These are phyloP conservation scores for Diaporthe amygdali DNA, from an alignment of 2,329 filamentous ascomycete genomes.

Conservation along the genomic window DNA sequence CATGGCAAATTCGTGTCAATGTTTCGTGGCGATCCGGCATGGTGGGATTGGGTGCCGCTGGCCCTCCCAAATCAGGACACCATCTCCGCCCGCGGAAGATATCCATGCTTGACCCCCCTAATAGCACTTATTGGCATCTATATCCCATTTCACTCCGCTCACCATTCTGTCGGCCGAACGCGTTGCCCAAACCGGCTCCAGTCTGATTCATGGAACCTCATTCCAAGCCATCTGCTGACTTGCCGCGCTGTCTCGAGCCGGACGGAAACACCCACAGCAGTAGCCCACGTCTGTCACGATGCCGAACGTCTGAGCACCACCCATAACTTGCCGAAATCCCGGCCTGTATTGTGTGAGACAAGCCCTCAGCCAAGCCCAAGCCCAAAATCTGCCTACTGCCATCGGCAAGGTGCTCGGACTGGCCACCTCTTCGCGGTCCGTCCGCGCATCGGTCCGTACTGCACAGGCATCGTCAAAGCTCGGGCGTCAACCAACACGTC, in stretches of 20 bases:
- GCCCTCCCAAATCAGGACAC: conserved; percentile 5
- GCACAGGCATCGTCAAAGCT: background rate
- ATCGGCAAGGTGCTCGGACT: background rate
- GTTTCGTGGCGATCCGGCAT: background rate
- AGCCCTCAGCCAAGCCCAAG: background rate
- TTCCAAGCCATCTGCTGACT: background rate
- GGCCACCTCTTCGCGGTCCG: background rate
- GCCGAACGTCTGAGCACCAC: background rate
- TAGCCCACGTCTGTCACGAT: background rate
- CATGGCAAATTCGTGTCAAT: background rate
- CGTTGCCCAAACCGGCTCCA: background rate
- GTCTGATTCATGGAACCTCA: background rate
- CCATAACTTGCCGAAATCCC: background rate
- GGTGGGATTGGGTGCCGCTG: conserved; percentile 12
- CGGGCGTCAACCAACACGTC: background rate
- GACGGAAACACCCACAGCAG: background rate
- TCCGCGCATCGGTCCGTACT: conserved; percentile 2
- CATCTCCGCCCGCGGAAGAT: conserved; percentile 9
- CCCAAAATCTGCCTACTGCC: background rate
- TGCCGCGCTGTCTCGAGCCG: background rate
- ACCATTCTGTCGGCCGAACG: conserved; percentile 5
- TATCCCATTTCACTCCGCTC: background rate
- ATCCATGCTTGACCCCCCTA: background rate
- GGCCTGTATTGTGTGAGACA: background rate
- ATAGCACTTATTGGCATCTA: background rate